Percentiles rank a stretch among this genome's conserved stretches.
Conservation (phyloP, 768 basidiomycete species). For the Phaeotremella skinneri region DNA sequence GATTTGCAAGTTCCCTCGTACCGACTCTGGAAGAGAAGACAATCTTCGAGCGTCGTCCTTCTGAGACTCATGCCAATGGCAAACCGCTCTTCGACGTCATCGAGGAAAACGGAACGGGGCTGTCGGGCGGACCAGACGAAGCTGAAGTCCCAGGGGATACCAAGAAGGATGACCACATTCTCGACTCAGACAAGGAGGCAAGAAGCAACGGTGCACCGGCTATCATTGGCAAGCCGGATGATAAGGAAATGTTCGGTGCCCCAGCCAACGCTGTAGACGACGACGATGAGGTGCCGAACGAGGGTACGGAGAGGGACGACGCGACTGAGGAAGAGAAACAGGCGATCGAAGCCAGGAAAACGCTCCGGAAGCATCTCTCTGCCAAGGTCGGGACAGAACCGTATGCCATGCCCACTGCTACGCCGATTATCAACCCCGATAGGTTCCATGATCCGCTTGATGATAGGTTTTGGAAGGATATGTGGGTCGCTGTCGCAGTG, state of each 20-base stretch:
- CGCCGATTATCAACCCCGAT: slow-evolving; percentile 70
- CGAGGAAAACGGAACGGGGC: slow-evolving; percentile 26
- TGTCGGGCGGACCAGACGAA: slow-evolving; percentile 17
- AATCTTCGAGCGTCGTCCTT: slow-evolving; percentile 58
- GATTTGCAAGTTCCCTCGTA: slow-evolving; percentile 64
- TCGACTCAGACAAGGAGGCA: slow-evolving; percentile 48
- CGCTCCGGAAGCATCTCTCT: slow-evolving; percentile 59
- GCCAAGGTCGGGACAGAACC: slow-evolving; percentile 59
- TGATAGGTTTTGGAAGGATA: slow-evolving; percentile 82
- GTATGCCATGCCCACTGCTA: slow-evolving; percentile 65
- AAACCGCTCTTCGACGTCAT: slow-evolving; percentile 46
- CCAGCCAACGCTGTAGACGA: slow-evolving; percentile 59
- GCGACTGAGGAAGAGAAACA: slow-evolving; percentile 56
- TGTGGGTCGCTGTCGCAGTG: slow-evolving; percentile 81
- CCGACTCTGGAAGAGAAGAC: slow-evolving; percentile 71
- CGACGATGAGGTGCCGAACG: slow-evolving; percentile 58
- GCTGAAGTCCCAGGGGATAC: slow-evolving; percentile 38
- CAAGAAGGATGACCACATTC: slow-evolving; percentile 46
- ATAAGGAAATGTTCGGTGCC: slow-evolving; percentile 56
- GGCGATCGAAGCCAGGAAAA: slow-evolving; percentile 58
- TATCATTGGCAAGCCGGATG: slow-evolving; percentile 25
- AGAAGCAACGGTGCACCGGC: slow-evolving; percentile 34
- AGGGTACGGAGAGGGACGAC: slow-evolving; percentile 55
- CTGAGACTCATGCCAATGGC: slow-evolving; percentile 45
- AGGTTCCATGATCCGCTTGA: slow-evolving; percentile 85